Evolutionary conservation across 106 monocot species (phyloP).

Genomic region (Dendrobium nobile): DNA sequence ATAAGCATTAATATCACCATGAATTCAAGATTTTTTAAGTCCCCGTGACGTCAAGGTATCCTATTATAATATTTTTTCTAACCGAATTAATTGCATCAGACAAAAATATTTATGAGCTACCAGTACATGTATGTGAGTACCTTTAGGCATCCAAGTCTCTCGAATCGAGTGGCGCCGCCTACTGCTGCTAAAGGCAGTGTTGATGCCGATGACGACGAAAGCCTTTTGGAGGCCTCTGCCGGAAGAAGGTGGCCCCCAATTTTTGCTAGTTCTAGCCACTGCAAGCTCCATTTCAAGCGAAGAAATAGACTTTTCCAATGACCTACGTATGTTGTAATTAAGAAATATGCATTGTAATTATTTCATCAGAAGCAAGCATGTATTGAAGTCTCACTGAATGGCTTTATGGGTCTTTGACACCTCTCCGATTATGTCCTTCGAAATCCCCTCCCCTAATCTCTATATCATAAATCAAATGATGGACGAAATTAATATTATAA

Average conservation of each 20-base stretch:
- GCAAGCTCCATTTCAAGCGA: slow-evolving; percentile 78
- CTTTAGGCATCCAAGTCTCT: slow-evolving; percentile 81
- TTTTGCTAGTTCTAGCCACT: slow-evolving; percentile 31
- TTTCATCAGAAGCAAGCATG: too few relatives aligned
- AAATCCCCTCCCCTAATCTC: slow-evolving; percentile 40
- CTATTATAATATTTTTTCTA: too few relatives aligned
- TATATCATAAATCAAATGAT: slow-evolving; percentile 7
- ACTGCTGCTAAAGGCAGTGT: slow-evolving; percentile 91
- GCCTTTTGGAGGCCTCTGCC: slow-evolving; percentile 30
- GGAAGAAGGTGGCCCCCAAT: neutral
- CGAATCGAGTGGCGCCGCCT: slow-evolving; percentile 66
- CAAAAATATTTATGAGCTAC: too few relatives aligned
- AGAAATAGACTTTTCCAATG: slow-evolving; percentile 63
- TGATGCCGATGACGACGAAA: slow-evolving; percentile 81
- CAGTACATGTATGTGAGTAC: slow-evolving; percentile 11
- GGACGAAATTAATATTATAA: neutral
- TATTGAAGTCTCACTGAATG: slow-evolving; percentile 48
- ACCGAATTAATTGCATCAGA: too few relatives aligned
- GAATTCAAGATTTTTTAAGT: too few relatives aligned
- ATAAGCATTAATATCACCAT: too few relatives aligned
- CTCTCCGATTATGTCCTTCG: slow-evolving; percentile 55
- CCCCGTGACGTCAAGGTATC: too few relatives aligned
- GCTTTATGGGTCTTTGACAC: slow-evolving; percentile 72
- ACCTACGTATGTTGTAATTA: slow-evolving; percentile 25
- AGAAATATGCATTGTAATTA: neutral